Base-by-base conservation (phyloP, 768 basidiomycete species). In the Suillus placidus region DNA sequence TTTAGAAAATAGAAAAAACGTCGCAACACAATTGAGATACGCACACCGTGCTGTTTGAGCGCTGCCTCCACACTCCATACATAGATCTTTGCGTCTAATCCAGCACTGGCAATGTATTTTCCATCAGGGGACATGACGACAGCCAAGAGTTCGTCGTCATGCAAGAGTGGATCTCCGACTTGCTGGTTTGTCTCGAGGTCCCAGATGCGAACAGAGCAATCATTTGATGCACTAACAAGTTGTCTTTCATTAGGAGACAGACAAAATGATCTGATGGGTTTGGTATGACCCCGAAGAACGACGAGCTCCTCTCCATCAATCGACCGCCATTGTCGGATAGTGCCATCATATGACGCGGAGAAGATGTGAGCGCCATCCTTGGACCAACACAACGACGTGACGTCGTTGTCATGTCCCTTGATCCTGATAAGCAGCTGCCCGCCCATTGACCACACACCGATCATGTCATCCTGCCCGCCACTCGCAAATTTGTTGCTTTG, bases 111-210 rank as follows among this genome's bases (percentile, higher is more conserved):
- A 7, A 97, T 82, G 62, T 88, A 86, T 71, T 84, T 88, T 16
- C 91, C 94, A 78, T 97, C 94, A 3, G 84, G 82, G 68, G 91
- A 94, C 43, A 95, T 71, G 6, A 94, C 91, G 4, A 96, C 81
- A 9, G 86, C 82, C 40, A 91, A 81, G 0, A 97, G 85, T 76
- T 93, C 91, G 70, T 93, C 93, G 12, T 84, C 88, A 74, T 97
- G 95, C 0, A 94, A 93, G 64, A 83, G 76, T 2, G 84, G 73
- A 1, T 82, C 81, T 18, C 60, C 60, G 7, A 61, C 23, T 45
- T 10, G 60, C 47, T 61, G 40, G 32, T 61, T 32, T 6, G 26
- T 45, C 18, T 18, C 20, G 38, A 47, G 30, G 26, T 61, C 8
- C 60, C 60, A 61, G 13, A 61, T 55, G 32, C 54, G 54, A 34